A percentile compares a stretch with the other conserved stretches of the same genome.
These are phyloP conservation scores for Russula olivacea DNA, from an alignment of 768 basidiomycete species.

Conservation along the genomic window DNA sequence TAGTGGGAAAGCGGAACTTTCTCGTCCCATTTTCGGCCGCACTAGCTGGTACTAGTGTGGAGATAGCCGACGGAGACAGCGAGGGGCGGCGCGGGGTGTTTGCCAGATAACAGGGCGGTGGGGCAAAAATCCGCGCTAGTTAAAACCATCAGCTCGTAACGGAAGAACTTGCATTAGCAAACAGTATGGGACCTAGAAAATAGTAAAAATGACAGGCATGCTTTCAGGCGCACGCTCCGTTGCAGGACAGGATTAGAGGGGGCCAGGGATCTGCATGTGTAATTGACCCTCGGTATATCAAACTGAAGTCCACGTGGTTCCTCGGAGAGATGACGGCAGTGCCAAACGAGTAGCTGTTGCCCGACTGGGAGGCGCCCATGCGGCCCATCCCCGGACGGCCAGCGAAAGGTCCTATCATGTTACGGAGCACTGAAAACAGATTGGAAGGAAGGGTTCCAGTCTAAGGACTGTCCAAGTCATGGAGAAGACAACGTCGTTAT, in stretches of 20 bases:
- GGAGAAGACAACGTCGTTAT: no score
- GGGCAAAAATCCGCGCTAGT: not conserved
- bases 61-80: slow-evolving; percentile 33
- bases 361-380: no score
- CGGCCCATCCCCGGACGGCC: no score
- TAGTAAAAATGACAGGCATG: not conserved
- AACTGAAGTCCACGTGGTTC: no score
- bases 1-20: slow-evolving; percentile 32
- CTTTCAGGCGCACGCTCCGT: not conserved
- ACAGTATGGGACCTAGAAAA: not conserved
- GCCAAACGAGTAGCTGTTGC: no score
- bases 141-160: no score
- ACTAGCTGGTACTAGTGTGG: slow-evolving; percentile 33
- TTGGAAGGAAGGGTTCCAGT: no score
- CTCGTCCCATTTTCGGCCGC: slow-evolving; percentile 40
- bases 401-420: no score
- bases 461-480: no score
- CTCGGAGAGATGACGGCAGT: no score
- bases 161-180: not conserved
- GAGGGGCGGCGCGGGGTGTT: no score
- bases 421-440: no score
- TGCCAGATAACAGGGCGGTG: not conserved
- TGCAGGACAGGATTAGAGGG: not conserved
- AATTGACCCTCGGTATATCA: not conserved
- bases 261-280: not conserved